Conservation (phyloP, 805 yeast species). For the Cyberlindnera galapagoensis region DNA sequence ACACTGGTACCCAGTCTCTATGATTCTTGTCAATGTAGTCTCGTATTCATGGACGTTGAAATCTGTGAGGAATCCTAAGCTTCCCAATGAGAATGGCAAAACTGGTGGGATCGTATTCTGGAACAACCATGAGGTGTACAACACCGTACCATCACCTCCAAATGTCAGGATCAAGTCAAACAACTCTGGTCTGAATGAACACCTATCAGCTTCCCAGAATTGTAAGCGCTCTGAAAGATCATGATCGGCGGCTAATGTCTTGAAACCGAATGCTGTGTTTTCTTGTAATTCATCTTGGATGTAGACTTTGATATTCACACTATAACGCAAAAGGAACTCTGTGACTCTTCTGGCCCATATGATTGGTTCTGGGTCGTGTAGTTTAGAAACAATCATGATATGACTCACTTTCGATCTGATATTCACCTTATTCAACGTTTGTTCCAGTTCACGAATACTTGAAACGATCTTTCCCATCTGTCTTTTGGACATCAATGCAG, state of each 20-base stretch:
- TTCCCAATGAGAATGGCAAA: conserved; percentile 57
- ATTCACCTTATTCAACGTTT: conserved; percentile 24
- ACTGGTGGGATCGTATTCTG: conserved; percentile 59
- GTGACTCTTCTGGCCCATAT: conserved; percentile 20
- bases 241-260: conserved; percentile 7
- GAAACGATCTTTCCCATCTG: conserved; percentile 23
- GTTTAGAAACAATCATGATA: conserved; percentile 26
- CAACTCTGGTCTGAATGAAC: conserved; percentile 25
- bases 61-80: conserved; percentile 56
- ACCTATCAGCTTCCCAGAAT: conserved; percentile 23
- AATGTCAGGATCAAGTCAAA: conserved; percentile 56
- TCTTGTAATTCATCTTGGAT: conserved; percentile 16
- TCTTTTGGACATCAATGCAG: conserved; percentile 23
- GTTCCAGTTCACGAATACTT: conserved; percentile 25
- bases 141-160: conserved; percentile 71
- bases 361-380: conserved; percentile 27
- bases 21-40: conserved; percentile 29
- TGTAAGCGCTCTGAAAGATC: conserved; percentile 9
- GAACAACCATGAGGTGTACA: conserved; percentile 57
- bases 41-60: conserved; percentile 39
- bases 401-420: conserved; percentile 21
- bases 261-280: conserved; percentile 7
- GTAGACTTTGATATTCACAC: conserved; percentile 13
- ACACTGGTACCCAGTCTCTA: conserved; percentile 39
- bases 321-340: conserved; percentile 17